These are phyloP conservation scores for Phytophthora rubi DNA, from an alignment of 352 stramenopile genomes.

Conservation along the genomic window DNA sequence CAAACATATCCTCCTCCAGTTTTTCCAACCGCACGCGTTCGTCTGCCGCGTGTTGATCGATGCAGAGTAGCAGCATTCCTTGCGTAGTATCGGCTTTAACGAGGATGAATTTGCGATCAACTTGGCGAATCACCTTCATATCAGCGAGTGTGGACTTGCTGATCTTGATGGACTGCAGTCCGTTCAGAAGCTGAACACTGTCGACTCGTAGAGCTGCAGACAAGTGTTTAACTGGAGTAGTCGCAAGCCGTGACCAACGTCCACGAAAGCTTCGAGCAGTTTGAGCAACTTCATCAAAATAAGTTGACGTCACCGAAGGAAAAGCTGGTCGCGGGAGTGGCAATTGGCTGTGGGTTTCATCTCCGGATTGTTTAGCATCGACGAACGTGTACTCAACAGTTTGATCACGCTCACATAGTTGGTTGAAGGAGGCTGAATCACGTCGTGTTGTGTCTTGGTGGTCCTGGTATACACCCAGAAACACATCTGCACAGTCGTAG, in stretches of 20 bases:
- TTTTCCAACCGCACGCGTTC: slow-evolving; percentile 89
- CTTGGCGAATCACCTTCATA: slow-evolving; percentile 84
- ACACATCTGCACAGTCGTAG: slow-evolving; percentile 29
- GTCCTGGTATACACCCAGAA: slow-evolving; percentile 25
- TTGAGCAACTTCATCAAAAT: neutral
- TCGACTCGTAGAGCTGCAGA: slow-evolving; percentile 40
- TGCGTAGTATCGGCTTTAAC: slow-evolving; percentile 42
- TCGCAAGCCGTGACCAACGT: slow-evolving; percentile 2
- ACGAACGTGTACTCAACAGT: neutral
- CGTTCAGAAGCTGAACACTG: slow-evolving; percentile 33
- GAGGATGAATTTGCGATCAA: slow-evolving; percentile 93
- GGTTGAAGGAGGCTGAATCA: neutral
- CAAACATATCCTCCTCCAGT: slow-evolving; percentile 78
- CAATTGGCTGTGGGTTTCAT: neutral
- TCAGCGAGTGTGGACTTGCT: slow-evolving; percentile 68
- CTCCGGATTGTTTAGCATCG: neutral
- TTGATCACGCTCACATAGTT: neutral
- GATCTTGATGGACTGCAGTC: slow-evolving; percentile 55
- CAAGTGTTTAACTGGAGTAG: slow-evolving; percentile 14
- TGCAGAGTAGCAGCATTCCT: slow-evolving; percentile 65
- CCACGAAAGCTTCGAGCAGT: neutral
- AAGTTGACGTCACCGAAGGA: neutral
- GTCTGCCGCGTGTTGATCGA: slow-evolving; percentile 93
- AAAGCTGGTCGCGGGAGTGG: neutral
- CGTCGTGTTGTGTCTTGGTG: neutral